phyloP scores from a whole-genome alignment of 768 basidiomycete genomes.

The Cubamyces sp. region DNA sequence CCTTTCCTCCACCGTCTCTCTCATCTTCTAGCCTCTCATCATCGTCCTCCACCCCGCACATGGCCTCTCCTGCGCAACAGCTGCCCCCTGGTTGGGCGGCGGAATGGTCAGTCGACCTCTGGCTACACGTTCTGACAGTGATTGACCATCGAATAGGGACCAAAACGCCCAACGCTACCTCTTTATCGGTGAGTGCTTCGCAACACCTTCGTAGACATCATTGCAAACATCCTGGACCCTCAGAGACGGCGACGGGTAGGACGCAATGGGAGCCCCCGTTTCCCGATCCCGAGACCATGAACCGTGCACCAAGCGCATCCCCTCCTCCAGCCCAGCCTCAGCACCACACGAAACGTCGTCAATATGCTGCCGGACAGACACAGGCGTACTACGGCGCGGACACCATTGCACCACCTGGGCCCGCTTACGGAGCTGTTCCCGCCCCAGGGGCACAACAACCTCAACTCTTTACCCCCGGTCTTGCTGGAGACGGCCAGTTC shows the following conservation, averaged over 20 bases:
- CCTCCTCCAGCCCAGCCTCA: conserved; percentile 44
- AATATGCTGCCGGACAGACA: conserved; percentile 94
- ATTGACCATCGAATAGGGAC: conserved; percentile 60
- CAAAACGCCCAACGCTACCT: conserved; percentile 77
- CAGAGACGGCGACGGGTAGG: conserved; percentile 83
- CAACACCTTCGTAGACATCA: neutral
- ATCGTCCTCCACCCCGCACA: conserved; percentile 27
- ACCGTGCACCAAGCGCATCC: conserved; percentile 46
- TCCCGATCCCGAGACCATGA: conserved; percentile 32
- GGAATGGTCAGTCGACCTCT: conserved; percentile 70
- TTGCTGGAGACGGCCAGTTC: conserved; percentile 71
- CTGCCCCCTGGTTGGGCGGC: conserved; percentile 92
- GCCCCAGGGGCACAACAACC: conserved; percentile 45
- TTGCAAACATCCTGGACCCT: neutral
- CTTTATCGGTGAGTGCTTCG: conserved; percentile 75
- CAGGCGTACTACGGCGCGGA: conserved; percentile 79
- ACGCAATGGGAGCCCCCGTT: conserved; percentile 89
- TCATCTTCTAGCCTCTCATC: conserved; percentile 12
- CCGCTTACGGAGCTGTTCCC: conserved; percentile 46
- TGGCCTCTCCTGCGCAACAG: conserved; percentile 60
- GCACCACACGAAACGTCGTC: conserved; percentile 69
- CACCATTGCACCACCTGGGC: conserved; percentile 48
- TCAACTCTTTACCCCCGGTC: conserved; percentile 87
- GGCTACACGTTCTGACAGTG: neutral
- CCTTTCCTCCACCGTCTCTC: conserved; percentile 21